Evolutionary conservation across 1,284 basidiomycete genomes (phyloP), one percentile per base, ranked within the genome.

Genomic region (Rhodotorula sp.): DNA sequence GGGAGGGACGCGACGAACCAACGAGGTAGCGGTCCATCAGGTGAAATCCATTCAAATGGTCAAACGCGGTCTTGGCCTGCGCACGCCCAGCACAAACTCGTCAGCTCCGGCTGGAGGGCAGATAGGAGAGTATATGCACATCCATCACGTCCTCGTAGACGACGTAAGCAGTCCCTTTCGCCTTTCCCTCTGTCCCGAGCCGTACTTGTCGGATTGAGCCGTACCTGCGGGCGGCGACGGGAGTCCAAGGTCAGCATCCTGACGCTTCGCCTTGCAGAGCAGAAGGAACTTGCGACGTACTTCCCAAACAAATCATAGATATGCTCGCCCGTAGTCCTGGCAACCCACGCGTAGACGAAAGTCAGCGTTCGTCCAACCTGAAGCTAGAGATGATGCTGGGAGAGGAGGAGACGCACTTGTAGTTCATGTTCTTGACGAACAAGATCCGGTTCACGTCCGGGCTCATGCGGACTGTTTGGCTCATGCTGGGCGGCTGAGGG

Each of bases 11-110:
- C n/a, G 8, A 76, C 79, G 64, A 61, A 80, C 80, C 81, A 64
- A 83, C 80, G 67, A 99, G 95, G 81, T 99, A 99, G 46, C 96
- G 88, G 81, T 97, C 95, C 83, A 96, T 93, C 71, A 99, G 82
- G 83, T 99, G 95, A 83, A 99, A 99, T 51, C 95, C 96, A 77
- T 99, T 99, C 78, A 99, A 81, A 80, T 96, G 91, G 79, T 95
- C 94, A 65, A 96, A 87, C 1, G 95, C 95, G 78, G 94, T 94
- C 82, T 97, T 97, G 24, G 81, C 81, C 78, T 79, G 58, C 24
- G 18, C 67, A 44, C 9, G 31, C 11, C 5, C 30, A 22, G 22
- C n/a, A 9, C 13, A 40, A 37, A n/a, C n/a, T 13, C 26, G 34
- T 18, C 9, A 7, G 37, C 11, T 6, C 24, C 44, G n/a, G 18